Evolutionary conservation across 805 yeast genomes (phyloP), one percentile per base, ranked within the genome.

Genomic region (Schwanniomyces vanrijiae): DNA sequence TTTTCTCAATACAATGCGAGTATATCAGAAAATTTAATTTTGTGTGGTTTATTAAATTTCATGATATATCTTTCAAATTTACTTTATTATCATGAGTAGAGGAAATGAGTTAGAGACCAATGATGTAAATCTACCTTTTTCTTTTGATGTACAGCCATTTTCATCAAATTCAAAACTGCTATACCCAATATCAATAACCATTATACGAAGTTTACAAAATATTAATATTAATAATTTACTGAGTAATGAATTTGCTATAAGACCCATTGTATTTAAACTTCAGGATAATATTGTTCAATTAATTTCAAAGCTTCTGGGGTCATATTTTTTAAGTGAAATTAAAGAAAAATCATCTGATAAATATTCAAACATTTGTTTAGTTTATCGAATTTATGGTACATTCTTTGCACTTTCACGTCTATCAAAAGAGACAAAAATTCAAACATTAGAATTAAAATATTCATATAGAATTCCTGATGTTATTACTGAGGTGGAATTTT

Each of bases 281-380:
- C 43, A 20, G 19, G 31, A 19, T 2, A 38, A 40, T 4, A 40
- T 49, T 7, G 52, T 50, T 25, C 35, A 42, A 5, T 25, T 42
- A 7, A 26, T 59, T 16, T n/a, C 22, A 3, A 20, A 53, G 4
- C 40, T 51, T 22, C 14, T 22, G 1, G 35, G 51, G 16, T 44
- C 42, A 34, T 54, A 49, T 41, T 54, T 52, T 47, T 46, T 50
- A 44, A 54, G 46, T 16, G 56, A 53, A 33, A 26, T 49, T 6
- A 55, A 54, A 25, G 44, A 51, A 34, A 45, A 44, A 21, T 37
- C 42, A 18, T 37, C 53, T 4, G 58, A 52, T 40, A 50, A 50
- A 22, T 54, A 54, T 25, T 44, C 31, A 25, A 42, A 42, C 4
- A 34, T 37, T n/a, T 58, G 55, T 2, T 24, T 59, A 1, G 33